A percentile compares a stretch with the other conserved stretches of the same genome.
These are phyloP conservation scores for Jatropha multifida DNA, from an alignment of 441 rosid species.

Conservation along the genomic window DNA sequence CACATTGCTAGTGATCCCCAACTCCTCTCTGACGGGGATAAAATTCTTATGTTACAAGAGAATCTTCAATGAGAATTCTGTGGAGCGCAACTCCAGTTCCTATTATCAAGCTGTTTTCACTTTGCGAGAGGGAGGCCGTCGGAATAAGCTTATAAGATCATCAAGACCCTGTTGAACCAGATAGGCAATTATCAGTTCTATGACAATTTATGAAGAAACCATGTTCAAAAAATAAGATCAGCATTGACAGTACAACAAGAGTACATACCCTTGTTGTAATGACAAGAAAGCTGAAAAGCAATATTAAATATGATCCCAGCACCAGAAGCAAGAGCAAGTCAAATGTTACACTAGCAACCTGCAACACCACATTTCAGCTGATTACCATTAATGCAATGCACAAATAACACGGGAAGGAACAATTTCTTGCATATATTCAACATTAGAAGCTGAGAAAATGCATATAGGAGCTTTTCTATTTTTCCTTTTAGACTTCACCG, in stretches of 20 bases:
- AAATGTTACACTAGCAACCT: constrained; percentile 98
- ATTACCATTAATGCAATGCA: constrained; percentile 11
- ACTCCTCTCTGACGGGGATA: constrained; percentile 19
- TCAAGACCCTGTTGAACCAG: constrained; percentile 72
- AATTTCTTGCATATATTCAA: not conserved
- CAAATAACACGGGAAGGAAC: not conserved
- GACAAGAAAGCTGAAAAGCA: constrained; percentile 90
- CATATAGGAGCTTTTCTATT: not conserved
- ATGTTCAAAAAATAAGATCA: not conserved
- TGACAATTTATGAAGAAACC: not conserved
- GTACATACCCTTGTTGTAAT: constrained; percentile 81
- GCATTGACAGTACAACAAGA: not conserved
- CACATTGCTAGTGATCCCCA: constrained; percentile 7
- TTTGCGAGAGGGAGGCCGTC: constrained; percentile 91
- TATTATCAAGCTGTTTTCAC: constrained; percentile 64
- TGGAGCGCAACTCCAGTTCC: constrained; percentile 9
- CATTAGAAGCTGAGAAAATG: not conserved
- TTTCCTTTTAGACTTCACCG: not conserved
- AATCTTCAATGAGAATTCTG: constrained; percentile 2
- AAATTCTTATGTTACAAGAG: constrained; percentile 19
- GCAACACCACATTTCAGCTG: constrained; percentile 26
- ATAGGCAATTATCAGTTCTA: constrained; percentile 12
- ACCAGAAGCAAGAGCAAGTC: constrained; percentile 91
- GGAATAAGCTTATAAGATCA: constrained; percentile 90
- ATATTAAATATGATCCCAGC: constrained; percentile 84